These are phyloP conservation scores for Lolium perenne DNA, from an alignment of 176 grass and related monocot species.

Conservation along the genomic window DNA sequence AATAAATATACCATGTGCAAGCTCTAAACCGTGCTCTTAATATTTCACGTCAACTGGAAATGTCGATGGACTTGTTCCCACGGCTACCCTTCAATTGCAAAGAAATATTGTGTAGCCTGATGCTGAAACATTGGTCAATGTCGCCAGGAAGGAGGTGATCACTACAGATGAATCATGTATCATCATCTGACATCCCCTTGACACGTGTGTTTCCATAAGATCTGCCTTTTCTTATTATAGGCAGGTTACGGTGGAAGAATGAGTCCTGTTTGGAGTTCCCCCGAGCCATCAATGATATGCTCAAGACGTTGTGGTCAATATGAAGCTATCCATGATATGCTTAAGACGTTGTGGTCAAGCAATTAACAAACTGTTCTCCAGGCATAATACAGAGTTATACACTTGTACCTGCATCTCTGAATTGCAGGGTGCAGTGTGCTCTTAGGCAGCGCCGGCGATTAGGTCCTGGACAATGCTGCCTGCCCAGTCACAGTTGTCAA, in stretches of 20 bases:
- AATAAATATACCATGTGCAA: too few relatives aligned
- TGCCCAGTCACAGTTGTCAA: slow-evolving; percentile 91
- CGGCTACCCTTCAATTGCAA: slow-evolving; percentile 34
- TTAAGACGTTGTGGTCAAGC: slow-evolving; percentile 58
- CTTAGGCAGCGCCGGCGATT: slow-evolving; percentile 73
- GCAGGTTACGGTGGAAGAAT: slow-evolving; percentile 67
- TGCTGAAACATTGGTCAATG: slow-evolving; percentile 74
- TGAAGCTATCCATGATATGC: slow-evolving; percentile 52
- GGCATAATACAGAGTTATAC: too few relatives aligned
- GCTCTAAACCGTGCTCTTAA: too few relatives aligned
- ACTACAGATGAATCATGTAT: neutral
- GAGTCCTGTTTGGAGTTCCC: slow-evolving; percentile 76
- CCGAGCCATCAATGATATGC: slow-evolving; percentile 24
- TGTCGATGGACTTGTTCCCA: neutral
- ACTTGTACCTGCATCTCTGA: neutral
- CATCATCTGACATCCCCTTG: neutral
- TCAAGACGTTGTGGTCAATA: too few relatives aligned
- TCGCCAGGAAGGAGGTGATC: slow-evolving; percentile 72
- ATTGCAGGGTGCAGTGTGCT: slow-evolving; percentile 58
- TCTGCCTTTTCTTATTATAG: neutral
- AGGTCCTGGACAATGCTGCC: slow-evolving; percentile 66
- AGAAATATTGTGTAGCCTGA: slow-evolving; percentile 91
- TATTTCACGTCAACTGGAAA: too few relatives aligned
- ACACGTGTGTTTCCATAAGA: neutral
- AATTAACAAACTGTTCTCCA: neutral